Base-by-base conservation (phyloP, 2,329 filamentous ascomycete species). In the Ambrosiella beaveri region DNA sequence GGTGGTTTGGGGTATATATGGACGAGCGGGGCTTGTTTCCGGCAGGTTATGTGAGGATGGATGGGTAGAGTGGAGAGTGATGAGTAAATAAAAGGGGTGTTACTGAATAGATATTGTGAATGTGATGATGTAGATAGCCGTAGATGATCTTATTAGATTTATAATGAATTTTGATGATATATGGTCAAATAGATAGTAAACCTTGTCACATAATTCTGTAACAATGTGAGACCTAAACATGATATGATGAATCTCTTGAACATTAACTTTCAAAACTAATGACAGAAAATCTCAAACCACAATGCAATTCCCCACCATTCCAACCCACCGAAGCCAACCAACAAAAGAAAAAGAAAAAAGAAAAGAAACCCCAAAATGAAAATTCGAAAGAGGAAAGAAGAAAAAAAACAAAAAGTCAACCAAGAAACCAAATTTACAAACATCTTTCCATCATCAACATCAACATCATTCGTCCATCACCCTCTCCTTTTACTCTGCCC, bases 1-100 rank as follows among this genome's bases (percentile, higher is more conserved):
- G 90, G 90, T 89, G 79, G 65, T 85, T 84, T 71, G 91, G 91
- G 0, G 81, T 82, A 36, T 96, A 95, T 73, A 89, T 88, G 71
- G 89, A 88, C 0, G 73, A 71, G 27, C 82, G 80, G 64, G 90
- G 88, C 0, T 65, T 96, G 63, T 94, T 96, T 66, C 90, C 90
- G 3, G 82, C 83, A 6, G 78, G 80, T 7, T 91, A 91, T 74
- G 86, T 89, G 35, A 73, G 73, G 63, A 65, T 81, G 36, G 50
- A 37, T 15, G 17, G 37, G 37, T 37, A 59, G 38, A 54, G 13
- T 37, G 41, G 8, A 19, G 11, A 11, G 7, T n/a, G 13, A n/a
- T 15, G 27, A 51, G 47, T n/a, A 15, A 17, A 8, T 15, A 5
- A 47, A 15, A 13, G 3, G 27, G 5, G 27, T 27, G 3, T 4